phyloP scores from a whole-genome alignment of 768 basidiomycete genomes.

The Mycena albidolilacea region DNA sequence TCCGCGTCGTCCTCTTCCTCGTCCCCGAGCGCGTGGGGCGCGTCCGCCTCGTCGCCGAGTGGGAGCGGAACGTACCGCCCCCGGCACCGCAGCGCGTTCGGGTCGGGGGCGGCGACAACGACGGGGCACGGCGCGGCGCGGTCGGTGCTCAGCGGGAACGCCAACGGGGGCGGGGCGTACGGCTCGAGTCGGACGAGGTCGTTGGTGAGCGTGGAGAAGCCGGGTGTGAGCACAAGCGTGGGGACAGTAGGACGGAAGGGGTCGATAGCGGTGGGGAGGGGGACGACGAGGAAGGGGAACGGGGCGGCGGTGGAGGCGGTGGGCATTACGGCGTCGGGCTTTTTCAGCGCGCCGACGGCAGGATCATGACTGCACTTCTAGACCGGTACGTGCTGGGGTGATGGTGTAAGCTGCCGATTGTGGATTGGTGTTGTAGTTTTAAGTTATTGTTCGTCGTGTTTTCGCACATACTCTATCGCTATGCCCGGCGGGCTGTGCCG shows the following conservation, averaged over 20 bases:
- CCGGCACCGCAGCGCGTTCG: constrained; percentile 54
- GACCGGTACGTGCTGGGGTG: too few relatives aligned
- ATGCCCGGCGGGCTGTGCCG: neutral
- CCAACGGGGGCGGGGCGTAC: constrained; percentile 36
- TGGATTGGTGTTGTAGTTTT: neutral
- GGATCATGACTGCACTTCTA: too few relatives aligned
- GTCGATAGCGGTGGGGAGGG: constrained; percentile 77
- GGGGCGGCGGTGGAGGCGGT: constrained; percentile 85
- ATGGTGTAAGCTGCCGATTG: too few relatives aligned
- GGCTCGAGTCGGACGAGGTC: constrained; percentile 64
- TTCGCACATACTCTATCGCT: neutral
- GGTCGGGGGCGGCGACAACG: constrained; percentile 46
- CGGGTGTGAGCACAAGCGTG: constrained; percentile 38
- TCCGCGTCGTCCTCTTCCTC: constrained; percentile 34
- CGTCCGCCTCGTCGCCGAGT: constrained; percentile 38
- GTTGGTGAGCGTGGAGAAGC: constrained; percentile 76
- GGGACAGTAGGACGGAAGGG: constrained; percentile 60
- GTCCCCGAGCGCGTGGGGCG: constrained; percentile 49
- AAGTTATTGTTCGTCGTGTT: neutral
- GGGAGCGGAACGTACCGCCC: constrained; percentile 49
- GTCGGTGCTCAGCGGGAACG: constrained; percentile 38
- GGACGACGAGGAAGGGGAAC: constrained; percentile 71
- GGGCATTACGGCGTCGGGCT: constrained; percentile 83
- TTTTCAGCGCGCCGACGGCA: constrained; percentile 73
- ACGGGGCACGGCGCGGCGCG: constrained; percentile 42